These are phyloP conservation scores for Elsinoe arachidis DNA, from an alignment of 2,329 filamentous ascomycete species.

Conservation along the genomic window DNA sequence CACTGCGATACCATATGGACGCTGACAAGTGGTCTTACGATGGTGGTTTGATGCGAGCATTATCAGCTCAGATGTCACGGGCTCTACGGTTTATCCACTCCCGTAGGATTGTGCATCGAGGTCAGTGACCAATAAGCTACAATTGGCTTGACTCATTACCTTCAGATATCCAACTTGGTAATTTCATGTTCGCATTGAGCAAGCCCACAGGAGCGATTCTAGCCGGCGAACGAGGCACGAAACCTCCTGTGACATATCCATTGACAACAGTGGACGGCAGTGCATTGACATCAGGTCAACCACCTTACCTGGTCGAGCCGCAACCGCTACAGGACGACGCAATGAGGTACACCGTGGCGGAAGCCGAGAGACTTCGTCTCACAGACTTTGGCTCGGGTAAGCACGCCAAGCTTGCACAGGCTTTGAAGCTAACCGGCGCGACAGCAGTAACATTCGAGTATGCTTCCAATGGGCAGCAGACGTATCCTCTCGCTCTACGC, in stretches of 20 bases:
- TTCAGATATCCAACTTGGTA: background rate
- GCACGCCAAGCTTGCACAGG: background rate
- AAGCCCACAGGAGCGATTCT: background rate
- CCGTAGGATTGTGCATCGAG: background rate
- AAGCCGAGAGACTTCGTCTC: background rate
- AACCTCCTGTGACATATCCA: background rate
- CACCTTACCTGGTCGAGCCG: background rate
- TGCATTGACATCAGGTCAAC: background rate
- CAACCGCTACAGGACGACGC: background rate
- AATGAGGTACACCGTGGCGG: background rate
- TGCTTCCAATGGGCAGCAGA: background rate
- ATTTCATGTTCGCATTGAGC: background rate
- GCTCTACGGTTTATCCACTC: background rate
- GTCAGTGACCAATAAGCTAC: background rate
- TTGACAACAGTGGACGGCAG: background rate
- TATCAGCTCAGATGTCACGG: background rate
- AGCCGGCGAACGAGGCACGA: background rate
- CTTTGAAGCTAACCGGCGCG: background rate
- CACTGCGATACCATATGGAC: background rate
- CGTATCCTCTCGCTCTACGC: background rate
- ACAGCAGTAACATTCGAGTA: background rate
- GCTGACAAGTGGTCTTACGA: background rate
- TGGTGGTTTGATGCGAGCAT: background rate
- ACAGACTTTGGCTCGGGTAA: slow-evolving; percentile 4
- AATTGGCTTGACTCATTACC: background rate